Evolutionary conservation across 2,329 filamentous ascomycete species (phyloP), one percentile per base, ranked within the genome.

Genomic region (Aspergillus luchuensis): DNA sequence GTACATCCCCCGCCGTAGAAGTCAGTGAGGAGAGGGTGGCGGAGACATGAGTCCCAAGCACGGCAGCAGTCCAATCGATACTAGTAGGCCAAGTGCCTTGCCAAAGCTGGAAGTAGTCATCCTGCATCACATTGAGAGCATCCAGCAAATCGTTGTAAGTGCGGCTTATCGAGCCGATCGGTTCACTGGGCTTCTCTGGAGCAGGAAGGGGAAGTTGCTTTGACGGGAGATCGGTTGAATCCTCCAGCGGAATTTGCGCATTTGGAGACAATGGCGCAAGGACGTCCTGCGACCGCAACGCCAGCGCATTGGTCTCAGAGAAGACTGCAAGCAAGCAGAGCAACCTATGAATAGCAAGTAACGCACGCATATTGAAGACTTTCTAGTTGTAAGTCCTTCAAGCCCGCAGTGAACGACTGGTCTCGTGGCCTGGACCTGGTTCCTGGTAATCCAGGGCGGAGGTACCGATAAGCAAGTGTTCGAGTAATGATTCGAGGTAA

Each of bases 51-150:
- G 93, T 97, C 47, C 88, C 88, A 67, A 91, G 81, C 8, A 97
- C 91, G 4, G 94, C 93, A 17, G 88, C 89, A 0, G 94, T 98
- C 94, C 94, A 98, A 79, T 97, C 94, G 69, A 96, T 97, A 33
- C 91, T 85, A 1, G 83, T 82, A 0, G 92, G 91, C 91, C 93
- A 98, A 25, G 87, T 92, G 10, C 91, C 92, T 38, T 89, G 80
- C 83, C 90, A 90, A 4, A 89, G 78, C 50, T 87, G 84, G 72
- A 95, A 97, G 77, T 92, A 97, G 25, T 83, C 80, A 56, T 85
- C 81, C 74, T 97, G 92, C 82, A 97, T 87, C 5, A 89, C 86
- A 50, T 87, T 82, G 63, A 97, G 81, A 5, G 91, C 89, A 52
- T 83, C 75, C 50, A 90, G 78, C 19, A 88, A 80, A 62, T 78